Conservation (phyloP, 805 yeast species). For the Suhomyces vadensis region DNA sequence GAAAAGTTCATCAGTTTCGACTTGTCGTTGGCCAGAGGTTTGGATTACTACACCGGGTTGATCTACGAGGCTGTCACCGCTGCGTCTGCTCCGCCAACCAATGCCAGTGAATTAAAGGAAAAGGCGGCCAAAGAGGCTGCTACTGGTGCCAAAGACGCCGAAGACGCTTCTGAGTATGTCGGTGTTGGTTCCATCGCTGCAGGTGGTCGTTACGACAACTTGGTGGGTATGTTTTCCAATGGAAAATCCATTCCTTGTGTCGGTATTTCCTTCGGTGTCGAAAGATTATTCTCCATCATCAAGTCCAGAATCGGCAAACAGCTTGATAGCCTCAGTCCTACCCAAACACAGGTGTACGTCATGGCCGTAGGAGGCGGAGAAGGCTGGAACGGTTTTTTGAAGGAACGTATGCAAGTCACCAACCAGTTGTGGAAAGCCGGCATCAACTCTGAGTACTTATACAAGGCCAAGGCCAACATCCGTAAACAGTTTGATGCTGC, state of each 20-base stretch:
- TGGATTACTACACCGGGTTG: slow-evolving; percentile 96
- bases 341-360: slow-evolving; percentile 88
- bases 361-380: slow-evolving; percentile 99
- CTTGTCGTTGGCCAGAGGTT: slow-evolving; percentile 93
- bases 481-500: slow-evolving; percentile 98
- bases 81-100: slow-evolving; percentile 92
- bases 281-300: slow-evolving; percentile 86
- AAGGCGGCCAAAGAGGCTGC: slow-evolving; percentile 39
- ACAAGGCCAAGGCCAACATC: slow-evolving; percentile 90
- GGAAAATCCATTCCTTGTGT: slow-evolving; percentile 96
- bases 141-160: slow-evolving; percentile 56
- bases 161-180: slow-evolving; percentile 93
- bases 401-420: slow-evolving; percentile 87
- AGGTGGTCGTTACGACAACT: slow-evolving; percentile 96
- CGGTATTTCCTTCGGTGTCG: slow-evolving; percentile 96
- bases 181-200: slow-evolving; percentile 99
- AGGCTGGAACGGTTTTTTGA: slow-evolving; percentile 89
- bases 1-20: slow-evolving; percentile 74
- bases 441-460: slow-evolving; percentile 86
- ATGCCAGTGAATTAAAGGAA: slow-evolving; percentile 66
- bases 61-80: slow-evolving; percentile 95
- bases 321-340: slow-evolving; percentile 68
- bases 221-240: slow-evolving; percentile 95
- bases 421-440: slow-evolving; percentile 85
- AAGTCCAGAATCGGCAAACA: slow-evolving; percentile 67